Percentiles rank a stretch among this genome's conserved stretches.
Conservation (phyloP, 306 rosid species). For the Canavalia gladiata region DNA sequence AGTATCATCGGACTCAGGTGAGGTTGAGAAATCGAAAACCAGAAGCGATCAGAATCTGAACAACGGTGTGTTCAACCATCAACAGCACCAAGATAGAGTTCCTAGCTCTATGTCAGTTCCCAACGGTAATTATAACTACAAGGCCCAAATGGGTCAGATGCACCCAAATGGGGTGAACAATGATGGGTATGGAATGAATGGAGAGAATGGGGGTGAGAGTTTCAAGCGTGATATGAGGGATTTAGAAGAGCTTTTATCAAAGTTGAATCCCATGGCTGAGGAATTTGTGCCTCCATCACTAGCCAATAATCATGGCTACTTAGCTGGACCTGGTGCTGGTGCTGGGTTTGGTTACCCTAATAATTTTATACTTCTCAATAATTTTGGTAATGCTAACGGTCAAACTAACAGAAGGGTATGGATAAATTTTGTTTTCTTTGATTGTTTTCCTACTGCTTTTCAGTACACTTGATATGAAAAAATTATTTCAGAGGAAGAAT, state of each 20-base stretch:
- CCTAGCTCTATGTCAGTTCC: constrained; percentile 55
- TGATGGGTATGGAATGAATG: constrained; percentile 62
- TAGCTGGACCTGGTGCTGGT: constrained; percentile 56
- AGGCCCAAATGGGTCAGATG: constrained; percentile 68
- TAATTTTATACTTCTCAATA: constrained; percentile 55
- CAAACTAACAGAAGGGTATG: constrained; percentile 70
- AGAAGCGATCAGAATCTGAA: constrained; percentile 64
- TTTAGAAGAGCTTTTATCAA: constrained; percentile 90
- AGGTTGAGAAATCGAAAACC: constrained; percentile 72
- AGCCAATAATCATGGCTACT: constrained; percentile 63
- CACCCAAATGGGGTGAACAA: constrained; percentile 61
- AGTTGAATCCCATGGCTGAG: constrained; percentile 98
- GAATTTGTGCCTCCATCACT: constrained; percentile 93
- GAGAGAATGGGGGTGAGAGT: constrained; percentile 61
- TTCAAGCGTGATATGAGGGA: constrained; percentile 88
- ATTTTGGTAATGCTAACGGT: constrained; percentile 63
- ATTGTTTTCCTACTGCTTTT: constrained; percentile 13
- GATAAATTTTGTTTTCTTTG: neutral
- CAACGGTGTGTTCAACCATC: constrained; percentile 53
- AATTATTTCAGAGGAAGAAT: constrained; percentile 74
- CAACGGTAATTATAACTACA: constrained; percentile 56
- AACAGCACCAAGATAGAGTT: constrained; percentile 54
- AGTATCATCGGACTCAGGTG: constrained; percentile 66
- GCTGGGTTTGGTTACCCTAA: constrained; percentile 72
- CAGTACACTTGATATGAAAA: constrained; percentile 10